Evolutionary conservation across 1,284 basidiomycete species (phyloP).

Genomic region (Melampsora medusae): DNA sequence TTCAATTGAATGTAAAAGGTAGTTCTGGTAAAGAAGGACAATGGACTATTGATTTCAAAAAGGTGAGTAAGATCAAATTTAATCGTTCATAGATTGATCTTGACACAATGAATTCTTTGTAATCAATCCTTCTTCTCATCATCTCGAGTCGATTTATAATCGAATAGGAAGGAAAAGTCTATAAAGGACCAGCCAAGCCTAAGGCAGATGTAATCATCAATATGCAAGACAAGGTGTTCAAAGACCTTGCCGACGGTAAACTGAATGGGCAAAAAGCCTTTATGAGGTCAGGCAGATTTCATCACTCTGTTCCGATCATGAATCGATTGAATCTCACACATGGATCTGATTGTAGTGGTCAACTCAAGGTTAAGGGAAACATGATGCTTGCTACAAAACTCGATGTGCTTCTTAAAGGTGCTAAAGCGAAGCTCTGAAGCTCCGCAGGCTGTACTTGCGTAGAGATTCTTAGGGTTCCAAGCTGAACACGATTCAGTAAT

Average conservation of each 20-base stretch:
- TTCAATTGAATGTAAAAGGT: slow-evolving; percentile 83
- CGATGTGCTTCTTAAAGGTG: slow-evolving; percentile 67
- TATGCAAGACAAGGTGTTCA: slow-evolving; percentile 59
- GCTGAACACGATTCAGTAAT: no score
- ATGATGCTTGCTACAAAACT: slow-evolving; percentile 85
- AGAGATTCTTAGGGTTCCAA: no score
- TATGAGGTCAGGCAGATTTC: slow-evolving; percentile 27
- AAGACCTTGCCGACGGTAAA: slow-evolving; percentile 61
- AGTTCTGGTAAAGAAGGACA: slow-evolving; percentile 68
- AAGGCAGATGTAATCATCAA: slow-evolving; percentile 70
- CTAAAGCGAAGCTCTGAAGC: slow-evolving; percentile 27
- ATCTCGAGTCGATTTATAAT: background rate
- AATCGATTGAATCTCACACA: background rate
- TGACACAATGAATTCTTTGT: background rate
- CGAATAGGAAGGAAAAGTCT: slow-evolving; percentile 65
- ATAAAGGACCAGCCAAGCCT: slow-evolving; percentile 70
- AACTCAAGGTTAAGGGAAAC: slow-evolving; percentile 71
- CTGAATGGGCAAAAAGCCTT: slow-evolving; percentile 70
- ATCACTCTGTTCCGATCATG: background rate
- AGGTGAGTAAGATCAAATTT: slow-evolving; percentile 55
- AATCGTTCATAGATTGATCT: background rate
- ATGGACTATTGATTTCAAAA: slow-evolving; percentile 89
- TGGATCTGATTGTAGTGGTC: slow-evolving; percentile 63
- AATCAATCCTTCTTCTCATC: background rate
- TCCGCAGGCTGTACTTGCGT: background rate